A percentile compares a stretch with the other conserved stretches of the same genome.
These are phyloP conservation scores for Leccinum longicurvipes DNA, from an alignment of 768 basidiomycete genomes.

Conservation along the genomic window DNA sequence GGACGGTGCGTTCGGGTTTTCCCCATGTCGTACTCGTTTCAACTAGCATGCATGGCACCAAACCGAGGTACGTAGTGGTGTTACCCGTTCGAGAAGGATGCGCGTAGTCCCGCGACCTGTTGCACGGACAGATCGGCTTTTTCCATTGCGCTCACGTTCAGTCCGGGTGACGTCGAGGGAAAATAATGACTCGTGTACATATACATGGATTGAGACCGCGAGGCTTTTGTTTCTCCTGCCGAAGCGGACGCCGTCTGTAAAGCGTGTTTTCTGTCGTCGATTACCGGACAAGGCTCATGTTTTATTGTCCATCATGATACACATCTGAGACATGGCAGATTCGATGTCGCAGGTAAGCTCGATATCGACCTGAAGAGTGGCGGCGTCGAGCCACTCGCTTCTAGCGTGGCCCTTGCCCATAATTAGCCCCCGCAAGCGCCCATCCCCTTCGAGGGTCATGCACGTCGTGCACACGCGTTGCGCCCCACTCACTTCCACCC, in stretches of 20 bases:
- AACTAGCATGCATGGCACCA: neutral
- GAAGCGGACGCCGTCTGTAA: too few species aligned
- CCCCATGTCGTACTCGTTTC: neutral
- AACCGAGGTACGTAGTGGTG: neutral
- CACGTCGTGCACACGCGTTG: neutral
- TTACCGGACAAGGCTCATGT: too few species aligned
- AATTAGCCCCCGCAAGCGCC: constrained; percentile 11
- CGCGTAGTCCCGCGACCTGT: neutral
- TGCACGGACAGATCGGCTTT: constrained; percentile 2
- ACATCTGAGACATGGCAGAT: too few species aligned
- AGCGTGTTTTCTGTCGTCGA: too few species aligned
- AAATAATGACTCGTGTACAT: too few species aligned
- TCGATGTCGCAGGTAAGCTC: too few species aligned
- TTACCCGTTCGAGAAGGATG: too few species aligned
- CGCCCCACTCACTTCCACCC: neutral
- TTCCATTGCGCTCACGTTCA: neutral
- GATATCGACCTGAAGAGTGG: too few species aligned
- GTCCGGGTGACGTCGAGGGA: neutral
- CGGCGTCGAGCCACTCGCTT: too few species aligned
- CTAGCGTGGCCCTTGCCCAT: constrained; percentile 6
- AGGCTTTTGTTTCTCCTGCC: neutral
- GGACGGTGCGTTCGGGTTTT: neutral
- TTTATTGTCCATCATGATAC: too few species aligned
- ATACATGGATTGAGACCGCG: neutral
- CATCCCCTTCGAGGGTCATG: neutral